These are phyloP conservation scores for Choiromyces venosus DNA, from an alignment of 495 filamentous ascomycete genomes.

Conservation along the genomic window DNA sequence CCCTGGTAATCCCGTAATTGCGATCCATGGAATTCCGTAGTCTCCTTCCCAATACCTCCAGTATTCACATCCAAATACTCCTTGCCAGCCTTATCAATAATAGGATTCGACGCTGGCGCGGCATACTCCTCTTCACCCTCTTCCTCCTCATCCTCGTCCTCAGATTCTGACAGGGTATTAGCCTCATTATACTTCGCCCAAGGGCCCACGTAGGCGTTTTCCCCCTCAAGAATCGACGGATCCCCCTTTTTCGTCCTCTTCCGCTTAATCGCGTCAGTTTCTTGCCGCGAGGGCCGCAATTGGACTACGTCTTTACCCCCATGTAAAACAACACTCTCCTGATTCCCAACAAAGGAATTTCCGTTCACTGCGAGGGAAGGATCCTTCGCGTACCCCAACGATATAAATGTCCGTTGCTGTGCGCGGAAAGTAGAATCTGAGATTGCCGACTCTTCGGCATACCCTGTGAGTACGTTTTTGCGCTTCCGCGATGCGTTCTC, in stretches of 20 bases:
- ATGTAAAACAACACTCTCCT: conserved; percentile 49
- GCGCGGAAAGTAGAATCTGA: conserved; percentile 82
- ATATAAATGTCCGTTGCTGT: conserved; percentile 72
- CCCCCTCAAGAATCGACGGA: conserved; percentile 73
- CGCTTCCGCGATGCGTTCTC: conserved; percentile 60
- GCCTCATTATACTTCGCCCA: conserved; percentile 80
- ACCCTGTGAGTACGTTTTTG: conserved; percentile 86
- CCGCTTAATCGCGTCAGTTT: conserved; percentile 57
- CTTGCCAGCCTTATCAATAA: conserved; percentile 41
- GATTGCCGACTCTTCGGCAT: conserved; percentile 78
- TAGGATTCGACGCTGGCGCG: conserved; percentile 40
- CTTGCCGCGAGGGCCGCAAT: conserved; percentile 60
- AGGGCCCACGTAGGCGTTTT: conserved; percentile 80
- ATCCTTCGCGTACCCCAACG: conserved; percentile 56
- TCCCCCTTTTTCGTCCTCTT: conserved; percentile 81
- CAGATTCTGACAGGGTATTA: conserved; percentile 46
- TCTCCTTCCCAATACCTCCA: conserved; percentile 57
- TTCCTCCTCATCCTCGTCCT: conserved; percentile 52
- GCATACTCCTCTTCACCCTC: conserved; percentile 54
- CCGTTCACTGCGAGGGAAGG: conserved; percentile 46
- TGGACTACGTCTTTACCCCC: conserved; percentile 56
- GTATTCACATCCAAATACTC: conserved; percentile 44
- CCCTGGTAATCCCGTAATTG: conserved; percentile 84
- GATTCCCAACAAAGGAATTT: conserved; percentile 52
- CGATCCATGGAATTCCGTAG: conserved; percentile 80